Conservation (phyloP, 1,284 basidiomycete genomes). For the Austroboletus novae-zelandiae region DNA sequence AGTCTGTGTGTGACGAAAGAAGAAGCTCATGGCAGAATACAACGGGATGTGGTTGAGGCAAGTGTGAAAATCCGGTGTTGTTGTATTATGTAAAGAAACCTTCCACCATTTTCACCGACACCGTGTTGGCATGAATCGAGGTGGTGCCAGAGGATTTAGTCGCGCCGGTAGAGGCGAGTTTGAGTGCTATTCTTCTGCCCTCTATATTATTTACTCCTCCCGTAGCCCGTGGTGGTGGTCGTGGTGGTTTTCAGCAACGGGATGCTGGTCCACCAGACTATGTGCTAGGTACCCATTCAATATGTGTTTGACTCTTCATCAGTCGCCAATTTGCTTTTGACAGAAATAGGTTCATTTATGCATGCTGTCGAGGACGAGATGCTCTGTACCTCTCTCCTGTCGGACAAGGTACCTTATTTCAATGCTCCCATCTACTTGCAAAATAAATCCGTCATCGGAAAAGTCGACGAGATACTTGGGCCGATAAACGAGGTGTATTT, state of each 20-base stretch:
- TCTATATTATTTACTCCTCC: conserved; percentile 9
- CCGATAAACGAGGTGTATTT: conserved; percentile 99
- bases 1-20: conserved; percentile 25
- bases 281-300: conserved; percentile 61
- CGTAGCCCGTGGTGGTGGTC: conserved; percentile 52
- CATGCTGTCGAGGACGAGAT: conserved; percentile 99
- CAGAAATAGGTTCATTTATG: conserved; percentile 86
- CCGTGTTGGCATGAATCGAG: conserved; percentile 44
- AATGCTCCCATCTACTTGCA: conserved; percentile 99
- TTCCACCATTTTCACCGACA: too few species aligned
- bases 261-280: conserved; percentile 83
- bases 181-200: background rate
- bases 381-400: conserved; percentile 86
- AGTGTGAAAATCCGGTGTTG: too few species aligned
- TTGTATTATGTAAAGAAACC: too few species aligned
- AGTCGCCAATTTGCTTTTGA: conserved; percentile 2
- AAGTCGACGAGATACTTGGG: conserved; percentile 95
- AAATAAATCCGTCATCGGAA: conserved; percentile 96
- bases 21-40: conserved; percentile 28
- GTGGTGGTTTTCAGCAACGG: conserved; percentile 68
- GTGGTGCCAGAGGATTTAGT: conserved; percentile 43
- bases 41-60: too few species aligned
- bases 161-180: conserved; percentile 42
- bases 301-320: background rate
- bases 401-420: conserved; percentile 96